Conservation (phyloP, 2,329 filamentous ascomycete species). For the Ophiostoma triangulosporum region DNA sequence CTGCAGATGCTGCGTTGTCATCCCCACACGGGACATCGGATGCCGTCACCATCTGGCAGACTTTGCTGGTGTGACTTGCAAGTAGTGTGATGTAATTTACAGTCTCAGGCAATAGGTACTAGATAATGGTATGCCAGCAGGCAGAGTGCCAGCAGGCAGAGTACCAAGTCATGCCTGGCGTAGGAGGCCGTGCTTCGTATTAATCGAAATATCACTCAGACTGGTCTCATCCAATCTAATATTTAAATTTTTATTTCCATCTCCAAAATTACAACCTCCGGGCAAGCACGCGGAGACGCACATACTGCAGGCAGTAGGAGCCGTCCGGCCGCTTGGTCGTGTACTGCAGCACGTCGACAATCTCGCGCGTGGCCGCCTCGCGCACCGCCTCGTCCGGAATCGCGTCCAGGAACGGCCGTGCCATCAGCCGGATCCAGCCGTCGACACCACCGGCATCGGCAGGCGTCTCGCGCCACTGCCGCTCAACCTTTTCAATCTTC, state of each 20-base stretch:
- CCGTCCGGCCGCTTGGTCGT: conserved; percentile 44
- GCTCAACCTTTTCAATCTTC: conserved; percentile 39
- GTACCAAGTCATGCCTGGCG: too few relatives aligned
- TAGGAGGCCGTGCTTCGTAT: background rate
- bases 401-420: conserved; percentile 41
- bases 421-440: conserved; percentile 55
- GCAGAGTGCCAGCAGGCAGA: too few relatives aligned
- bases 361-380: conserved; percentile 40
- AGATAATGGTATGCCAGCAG: too few relatives aligned
- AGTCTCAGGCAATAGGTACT: too few relatives aligned
- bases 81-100: too few relatives aligned
- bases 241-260: too few relatives aligned
- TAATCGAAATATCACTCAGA: too few relatives aligned
- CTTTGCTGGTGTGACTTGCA: too few relatives aligned
- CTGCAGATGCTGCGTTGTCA: background rate
- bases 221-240: too few relatives aligned
- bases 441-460: conserved; percentile 45
- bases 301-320: conserved; percentile 40
- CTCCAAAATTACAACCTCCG: conserved; percentile 15
- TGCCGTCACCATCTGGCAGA: background rate
- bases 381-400: conserved; percentile 30
- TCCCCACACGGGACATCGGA: background rate
- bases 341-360: conserved; percentile 38
- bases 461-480: conserved; percentile 51
- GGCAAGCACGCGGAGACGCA: conserved; percentile 23